Conservation (phyloP, 208 protist genomes). For the Zelonia costaricensis region DNA sequence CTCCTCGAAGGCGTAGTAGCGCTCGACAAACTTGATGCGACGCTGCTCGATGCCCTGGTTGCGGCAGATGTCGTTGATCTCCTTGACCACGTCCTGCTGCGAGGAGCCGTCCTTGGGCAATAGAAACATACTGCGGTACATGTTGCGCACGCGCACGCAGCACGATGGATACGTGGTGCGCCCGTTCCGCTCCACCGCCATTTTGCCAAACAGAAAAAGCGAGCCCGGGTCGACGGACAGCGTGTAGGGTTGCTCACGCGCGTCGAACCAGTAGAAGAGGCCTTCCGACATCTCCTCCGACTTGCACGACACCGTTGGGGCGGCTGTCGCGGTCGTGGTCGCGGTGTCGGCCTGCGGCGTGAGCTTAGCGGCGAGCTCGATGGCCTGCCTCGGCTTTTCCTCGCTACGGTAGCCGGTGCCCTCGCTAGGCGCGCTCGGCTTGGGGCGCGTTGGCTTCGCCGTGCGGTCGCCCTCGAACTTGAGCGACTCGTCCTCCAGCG, state of each 20-base stretch:
- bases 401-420: conserved; percentile 32
- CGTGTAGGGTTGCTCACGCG: conserved; percentile 77
- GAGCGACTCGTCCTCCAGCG: conserved; percentile 32
- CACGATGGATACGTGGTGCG: conserved; percentile 57
- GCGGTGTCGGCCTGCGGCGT: conserved; percentile 6
- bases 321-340: neutral
- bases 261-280: conserved; percentile 90
- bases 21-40: conserved; percentile 88
- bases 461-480: conserved; percentile 18
- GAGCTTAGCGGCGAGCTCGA: conserved; percentile 24
- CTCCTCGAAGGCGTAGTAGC: conserved; percentile 94
- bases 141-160: conserved; percentile 85
- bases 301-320: conserved; percentile 2
- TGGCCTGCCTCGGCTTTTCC: conserved; percentile 30
- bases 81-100: conserved; percentile 75
- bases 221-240: conserved; percentile 75
- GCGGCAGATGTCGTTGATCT: conserved; percentile 81
- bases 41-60: conserved; percentile 71
- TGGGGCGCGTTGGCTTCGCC: conserved; percentile 1
- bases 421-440: neutral
- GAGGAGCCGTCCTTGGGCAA: conserved; percentile 58
- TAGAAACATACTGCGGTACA: conserved; percentile 77
- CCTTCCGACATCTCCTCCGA: conserved; percentile 22
- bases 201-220: conserved; percentile 91
- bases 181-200: conserved; percentile 37